Base-by-base conservation (phyloP, 2,329 filamentous ascomycete species). In the Cadophora malorum region DNA sequence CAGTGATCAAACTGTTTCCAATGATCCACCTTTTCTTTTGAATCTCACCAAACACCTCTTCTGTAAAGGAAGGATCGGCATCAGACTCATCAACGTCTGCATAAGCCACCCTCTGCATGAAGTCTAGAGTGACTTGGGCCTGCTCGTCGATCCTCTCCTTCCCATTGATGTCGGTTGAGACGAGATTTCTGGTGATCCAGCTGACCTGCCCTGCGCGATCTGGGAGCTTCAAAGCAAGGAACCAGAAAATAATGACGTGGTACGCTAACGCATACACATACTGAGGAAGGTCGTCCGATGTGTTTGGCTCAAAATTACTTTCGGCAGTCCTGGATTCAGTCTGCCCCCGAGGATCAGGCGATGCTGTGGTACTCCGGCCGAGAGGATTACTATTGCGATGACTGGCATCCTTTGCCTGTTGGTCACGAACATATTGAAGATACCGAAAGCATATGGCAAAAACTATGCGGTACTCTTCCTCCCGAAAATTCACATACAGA, bases 181-280 rank as follows among this genome's bases (percentile, higher is more conserved):
- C 83, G 14, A 99, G 84, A 71, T 93, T 93, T 75, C 91, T 93
- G 12, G 92, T 91, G 71, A 99, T 97, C 92, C 93, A 97, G 33
- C 89, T 89, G 63, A 97, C 94, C 72, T 97, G 90, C 69, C 88
- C 92, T 41, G 90, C 88, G 62, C 96, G 90, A 77, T 97, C 94
- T 47, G 90, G 88, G 63, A 97, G 85, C 76, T 93, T 95, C 74
- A 99, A 79, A 0, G 94, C 92, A 73, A 99, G 85, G 78, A 98
- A 99, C 96, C 96, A 99, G 77, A 97, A 97, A 1, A 94, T 91
- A 72, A 99, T 94, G 74, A 97, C 93, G 78, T 98, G 94, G 77
- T 97, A 97, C 9, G 95, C 95, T 63, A 98, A 83, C 1, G 94
- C 92, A 78, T 96, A 96, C 31, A 99, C 93, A 78, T 99, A 99